Percentiles rank a stretch among this genome's conserved stretches.
phyloP scores from a whole-genome alignment of 139 green algal species.

The Chlorella vulgaris region DNA sequence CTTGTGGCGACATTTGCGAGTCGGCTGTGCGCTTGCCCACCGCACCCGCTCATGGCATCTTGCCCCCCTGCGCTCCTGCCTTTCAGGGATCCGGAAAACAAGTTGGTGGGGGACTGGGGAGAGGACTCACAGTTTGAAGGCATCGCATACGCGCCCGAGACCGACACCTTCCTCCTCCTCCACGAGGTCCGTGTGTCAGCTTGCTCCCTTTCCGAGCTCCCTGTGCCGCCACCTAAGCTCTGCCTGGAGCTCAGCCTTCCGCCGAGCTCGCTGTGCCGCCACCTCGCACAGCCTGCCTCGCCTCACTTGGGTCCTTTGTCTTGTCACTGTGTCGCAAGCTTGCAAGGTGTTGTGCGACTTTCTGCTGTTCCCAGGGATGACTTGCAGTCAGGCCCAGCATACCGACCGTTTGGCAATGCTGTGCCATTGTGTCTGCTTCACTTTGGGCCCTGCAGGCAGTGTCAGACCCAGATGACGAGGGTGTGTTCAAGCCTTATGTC shows the following conservation, averaged over 20 bases:
- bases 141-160: slow-evolving; percentile 38
- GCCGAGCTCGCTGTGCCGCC: neutral
- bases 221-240: no score
- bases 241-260: no score
- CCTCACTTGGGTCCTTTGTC: neutral
- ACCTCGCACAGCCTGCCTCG: neutral
- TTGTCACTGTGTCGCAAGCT: no score
- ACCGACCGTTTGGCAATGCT: no score
- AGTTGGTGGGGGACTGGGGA: slow-evolving; percentile 4
- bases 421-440: no score
- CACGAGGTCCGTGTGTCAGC: slow-evolving; percentile 30
- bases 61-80: no score
- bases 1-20: neutral
- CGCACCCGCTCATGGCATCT: neutral
- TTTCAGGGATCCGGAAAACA: neutral
- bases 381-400: no score
- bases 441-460: neutral
- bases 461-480: neutral
- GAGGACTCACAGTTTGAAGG: slow-evolving; percentile 5
- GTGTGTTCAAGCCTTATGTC: neutral
- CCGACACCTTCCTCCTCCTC: slow-evolving; percentile 53
- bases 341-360: no score
- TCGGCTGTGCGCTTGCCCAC: neutral
- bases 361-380: no score
- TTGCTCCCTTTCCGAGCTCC: no score